These are phyloP conservation scores for Candida glucosophila DNA, from an alignment of 1,139 yeast genomes.

Conservation along the genomic window DNA sequence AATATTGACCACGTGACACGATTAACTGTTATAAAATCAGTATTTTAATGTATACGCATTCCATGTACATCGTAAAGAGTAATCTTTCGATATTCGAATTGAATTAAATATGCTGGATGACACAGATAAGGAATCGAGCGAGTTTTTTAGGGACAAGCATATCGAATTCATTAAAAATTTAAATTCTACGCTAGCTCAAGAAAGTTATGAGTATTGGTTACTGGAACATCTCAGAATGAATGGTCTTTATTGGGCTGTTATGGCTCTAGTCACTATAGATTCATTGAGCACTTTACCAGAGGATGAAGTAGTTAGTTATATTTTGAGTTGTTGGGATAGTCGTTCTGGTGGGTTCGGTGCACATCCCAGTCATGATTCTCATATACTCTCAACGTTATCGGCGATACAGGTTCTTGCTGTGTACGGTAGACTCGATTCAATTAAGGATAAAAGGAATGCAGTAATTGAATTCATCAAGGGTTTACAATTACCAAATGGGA, in stretches of 20 bases:
- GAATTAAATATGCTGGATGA: no score
- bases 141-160: constrained; percentile 20
- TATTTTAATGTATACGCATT: no score
- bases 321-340: constrained; percentile 56
- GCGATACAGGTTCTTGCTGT: constrained; percentile 74
- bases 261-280: constrained; percentile 59
- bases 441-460: constrained; percentile 11
- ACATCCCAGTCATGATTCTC: constrained; percentile 84
- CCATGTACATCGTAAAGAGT: no score
- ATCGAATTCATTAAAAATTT: constrained; percentile 27
- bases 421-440: constrained; percentile 40
- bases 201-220: constrained; percentile 70
- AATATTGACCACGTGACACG: no score
- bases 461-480: constrained; percentile 37
- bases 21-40: no score
- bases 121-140: no score
- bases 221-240: constrained; percentile 84
- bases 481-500: constrained; percentile 66
- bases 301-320: constrained; percentile 56
- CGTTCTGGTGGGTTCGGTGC: constrained; percentile 81
- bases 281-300: constrained; percentile 45
- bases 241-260: constrained; percentile 93
- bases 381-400: constrained; percentile 76
- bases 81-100: no score
- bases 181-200: constrained; percentile 22